Base-by-base conservation (phyloP, 768 basidiomycete genomes). In the Russula brevipes region DNA sequence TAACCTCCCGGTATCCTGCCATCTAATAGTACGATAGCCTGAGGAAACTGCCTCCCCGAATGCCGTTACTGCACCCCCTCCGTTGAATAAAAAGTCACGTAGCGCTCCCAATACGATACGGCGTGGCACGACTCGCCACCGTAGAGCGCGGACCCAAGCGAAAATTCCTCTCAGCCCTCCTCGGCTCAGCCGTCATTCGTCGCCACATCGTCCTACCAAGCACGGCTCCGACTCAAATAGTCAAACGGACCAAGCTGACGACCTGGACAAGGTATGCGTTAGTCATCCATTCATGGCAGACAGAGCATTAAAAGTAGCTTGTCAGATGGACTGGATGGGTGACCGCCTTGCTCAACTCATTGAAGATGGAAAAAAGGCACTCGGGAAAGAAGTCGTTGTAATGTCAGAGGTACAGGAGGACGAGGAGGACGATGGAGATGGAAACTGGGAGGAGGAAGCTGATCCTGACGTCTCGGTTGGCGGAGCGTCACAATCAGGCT, bases 241-340 rank as follows among this genome's bases (percentile, higher is more conserved):
- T 19, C 55, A 57, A n/a, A 42, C 17, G 9, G 61, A 66, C 12
- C 56, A 62, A 35, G 59, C 5, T 9, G 66, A 60, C 10, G 67
- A 58, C 0, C 31, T 63, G 12, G 67, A 67, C 30, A 67, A 17
- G 66, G 67, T 68, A 9, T 36, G 58, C 58, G 17, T 56, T 31
- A 31, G 8, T 33, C 16, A 17, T 11, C n/a, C 31, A 36, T 46
- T 9, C 16, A 44, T 50, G 44, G 16, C 31, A 24, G n/a, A 17
- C 35, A 14, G 41, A 14, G 41, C 41, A 24, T 51, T 67, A 24
- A 68, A 46, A 3, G 35, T 38, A 17, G 5, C 46, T 39, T 45
- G 68, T 51, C 69, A 91, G 80, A 91, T 92, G 87, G 88, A 90
- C 68, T 90, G 88, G 88, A 87, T 92, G 63, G 87, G 88, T 19